Conservation (phyloP, 1,284 basidiomycete species). For the Apiotrichum siamense region DNA sequence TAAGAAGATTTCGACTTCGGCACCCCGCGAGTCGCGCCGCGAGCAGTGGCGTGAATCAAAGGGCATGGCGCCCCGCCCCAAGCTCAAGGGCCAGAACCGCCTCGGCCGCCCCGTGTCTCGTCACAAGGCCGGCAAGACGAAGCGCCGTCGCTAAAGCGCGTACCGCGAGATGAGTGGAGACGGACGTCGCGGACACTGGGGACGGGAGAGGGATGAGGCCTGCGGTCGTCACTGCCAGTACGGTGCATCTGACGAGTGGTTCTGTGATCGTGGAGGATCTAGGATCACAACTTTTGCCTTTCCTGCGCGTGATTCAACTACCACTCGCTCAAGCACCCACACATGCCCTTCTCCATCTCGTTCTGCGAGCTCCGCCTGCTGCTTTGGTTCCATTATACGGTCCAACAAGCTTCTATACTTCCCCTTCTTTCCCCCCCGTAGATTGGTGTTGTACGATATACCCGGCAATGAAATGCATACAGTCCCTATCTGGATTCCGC, state of each 20-base stretch:
- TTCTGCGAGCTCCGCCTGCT: too few species aligned
- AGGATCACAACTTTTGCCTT: too few species aligned
- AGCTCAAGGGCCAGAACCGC: slow-evolving; percentile 32
- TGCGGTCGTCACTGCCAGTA: too few species aligned
- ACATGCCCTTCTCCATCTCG: too few species aligned
- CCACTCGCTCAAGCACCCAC: too few species aligned
- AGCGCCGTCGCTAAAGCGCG: slow-evolving; percentile 19
- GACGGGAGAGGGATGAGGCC: too few species aligned
- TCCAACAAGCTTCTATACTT: not conserved
- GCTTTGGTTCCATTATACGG: not conserved
- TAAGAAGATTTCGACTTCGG: slow-evolving; percentile 47
- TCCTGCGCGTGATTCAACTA: too few species aligned
- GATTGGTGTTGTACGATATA: slow-evolving; percentile 13
- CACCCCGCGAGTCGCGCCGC: slow-evolving; percentile 37
- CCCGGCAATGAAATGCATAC: slow-evolving; percentile 12
- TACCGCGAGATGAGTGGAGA: not conserved
- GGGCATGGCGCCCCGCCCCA: slow-evolving; percentile 41
- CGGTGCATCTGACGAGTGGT: too few species aligned
- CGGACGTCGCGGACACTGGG: not conserved
- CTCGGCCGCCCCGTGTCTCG: slow-evolving; percentile 30
- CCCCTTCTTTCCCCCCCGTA: not conserved
- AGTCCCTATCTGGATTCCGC: not conserved
- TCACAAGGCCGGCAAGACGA: slow-evolving; percentile 35
- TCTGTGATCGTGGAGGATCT: too few species aligned
- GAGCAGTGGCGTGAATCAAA: slow-evolving; percentile 45